Conservation (phyloP, 2,329 filamentous ascomycete species). For the Curvularia sp. region DNA sequence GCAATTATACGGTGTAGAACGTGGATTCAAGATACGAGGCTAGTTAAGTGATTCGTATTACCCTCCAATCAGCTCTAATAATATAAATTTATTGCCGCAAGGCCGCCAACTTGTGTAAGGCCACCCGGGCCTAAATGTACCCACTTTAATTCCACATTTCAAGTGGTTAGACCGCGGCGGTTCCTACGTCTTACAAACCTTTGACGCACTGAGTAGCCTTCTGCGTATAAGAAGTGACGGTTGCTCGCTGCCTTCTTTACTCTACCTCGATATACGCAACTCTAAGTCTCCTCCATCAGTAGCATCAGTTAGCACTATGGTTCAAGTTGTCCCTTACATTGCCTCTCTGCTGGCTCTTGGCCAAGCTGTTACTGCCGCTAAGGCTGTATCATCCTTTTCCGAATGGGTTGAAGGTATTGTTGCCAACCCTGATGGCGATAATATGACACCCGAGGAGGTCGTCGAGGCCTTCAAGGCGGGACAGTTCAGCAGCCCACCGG, state of each 20-base stretch:
- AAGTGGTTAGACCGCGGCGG: neutral
- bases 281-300: slow-evolving; percentile 5
- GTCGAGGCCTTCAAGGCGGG: slow-evolving; percentile 17
- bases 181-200: neutral
- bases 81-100: neutral
- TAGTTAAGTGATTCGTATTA: neutral
- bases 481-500: slow-evolving; percentile 17
- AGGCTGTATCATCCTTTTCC: slow-evolving; percentile 21
- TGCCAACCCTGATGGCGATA: slow-evolving; percentile 19
- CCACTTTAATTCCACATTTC: neutral
- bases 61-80: neutral
- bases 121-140: neutral
- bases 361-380: slow-evolving; percentile 18
- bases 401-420: slow-evolving; percentile 25
- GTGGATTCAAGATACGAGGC: neutral
- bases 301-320: slow-evolving; percentile 18
- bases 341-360: slow-evolving; percentile 18
- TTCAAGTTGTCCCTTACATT: slow-evolving; percentile 19
- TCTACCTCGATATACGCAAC: neutral
- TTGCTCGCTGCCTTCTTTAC: neutral
- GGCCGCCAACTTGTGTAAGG: neutral
- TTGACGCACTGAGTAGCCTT: neutral
- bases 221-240: neutral
- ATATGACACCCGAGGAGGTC: slow-evolving; percentile 24
- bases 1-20: neutral